phyloP scores from a whole-genome alignment of 2,329 filamentous ascomycete species.

The Aspergillus tanneri region DNA sequence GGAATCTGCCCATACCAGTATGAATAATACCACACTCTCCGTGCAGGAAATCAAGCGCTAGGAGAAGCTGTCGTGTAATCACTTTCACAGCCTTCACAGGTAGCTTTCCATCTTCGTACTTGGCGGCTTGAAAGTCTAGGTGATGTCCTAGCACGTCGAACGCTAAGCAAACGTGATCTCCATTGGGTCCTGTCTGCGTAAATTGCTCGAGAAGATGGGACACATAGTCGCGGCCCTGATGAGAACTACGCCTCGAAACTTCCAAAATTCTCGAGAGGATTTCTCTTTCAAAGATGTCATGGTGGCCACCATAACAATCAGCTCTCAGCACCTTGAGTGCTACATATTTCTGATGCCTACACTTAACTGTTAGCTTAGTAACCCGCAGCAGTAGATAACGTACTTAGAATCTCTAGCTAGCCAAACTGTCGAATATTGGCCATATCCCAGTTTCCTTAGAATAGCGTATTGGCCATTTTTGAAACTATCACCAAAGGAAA shows the following conservation, averaged over 20 bases:
- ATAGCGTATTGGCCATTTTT: constrained; percentile 89
- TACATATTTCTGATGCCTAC: constrained; percentile 22
- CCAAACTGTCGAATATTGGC: constrained; percentile 90
- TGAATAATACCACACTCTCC: constrained; percentile 26
- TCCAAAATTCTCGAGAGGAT: constrained; percentile 21
- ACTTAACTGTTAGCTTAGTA: constrained; percentile 10
- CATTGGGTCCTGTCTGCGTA: constrained; percentile 28
- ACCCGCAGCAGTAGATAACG: constrained; percentile 9
- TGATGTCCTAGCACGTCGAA: constrained; percentile 29
- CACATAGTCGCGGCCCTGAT: constrained; percentile 23
- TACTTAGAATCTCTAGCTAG: constrained; percentile 68
- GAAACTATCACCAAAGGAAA: constrained; percentile 85
- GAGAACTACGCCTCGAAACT: constrained; percentile 14
- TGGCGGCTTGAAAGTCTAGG: constrained; percentile 23
- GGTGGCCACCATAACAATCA: constrained; percentile 25
- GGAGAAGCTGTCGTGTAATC: constrained; percentile 26
- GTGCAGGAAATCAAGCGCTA: constrained; percentile 29
- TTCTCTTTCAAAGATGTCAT: constrained; percentile 27
- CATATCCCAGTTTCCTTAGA: constrained; percentile 89
- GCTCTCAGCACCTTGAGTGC: constrained; percentile 27
- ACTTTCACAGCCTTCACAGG: constrained; percentile 22
- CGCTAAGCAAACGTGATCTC: constrained; percentile 29
- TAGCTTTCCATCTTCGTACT: constrained; percentile 23
- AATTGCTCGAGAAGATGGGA: constrained; percentile 25
- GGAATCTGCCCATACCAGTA: constrained; percentile 22